Evolutionary conservation across 345 rosid species (phyloP).

Genomic region (Corchorus olitorius): DNA sequence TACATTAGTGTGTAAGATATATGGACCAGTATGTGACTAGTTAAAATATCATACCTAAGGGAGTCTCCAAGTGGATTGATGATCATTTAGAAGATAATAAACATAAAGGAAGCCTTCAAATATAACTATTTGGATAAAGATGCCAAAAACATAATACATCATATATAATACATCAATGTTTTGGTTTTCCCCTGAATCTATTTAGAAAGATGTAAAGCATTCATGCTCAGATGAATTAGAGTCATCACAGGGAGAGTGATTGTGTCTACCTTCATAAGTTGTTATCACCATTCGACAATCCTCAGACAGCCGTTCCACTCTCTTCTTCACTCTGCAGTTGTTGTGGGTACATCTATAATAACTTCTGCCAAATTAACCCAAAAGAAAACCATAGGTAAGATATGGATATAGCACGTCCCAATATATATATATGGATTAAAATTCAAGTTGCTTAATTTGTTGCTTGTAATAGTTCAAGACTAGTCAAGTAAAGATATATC

Average conservation of each 20-base stretch:
- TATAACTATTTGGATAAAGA: not conserved
- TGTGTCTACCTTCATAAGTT: slow-evolving; percentile 97
- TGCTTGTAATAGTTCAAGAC: not conserved
- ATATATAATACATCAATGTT: not conserved
- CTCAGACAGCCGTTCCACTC: slow-evolving; percentile 89
- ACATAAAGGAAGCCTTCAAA: not conserved
- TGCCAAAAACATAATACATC: slow-evolving; percentile 7
- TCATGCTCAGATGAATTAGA: slow-evolving; percentile 78
- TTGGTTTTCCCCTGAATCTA: slow-evolving; percentile 3
- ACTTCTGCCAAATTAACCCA: slow-evolving; percentile 51
- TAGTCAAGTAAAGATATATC: not conserved
- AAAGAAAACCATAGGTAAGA: slow-evolving; percentile 2
- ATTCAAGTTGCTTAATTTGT: not conserved
- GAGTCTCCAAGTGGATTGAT: slow-evolving; percentile 2
- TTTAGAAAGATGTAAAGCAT: slow-evolving; percentile 64
- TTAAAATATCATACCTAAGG: not conserved
- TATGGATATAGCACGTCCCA: too few relatives aligned
- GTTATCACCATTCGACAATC: slow-evolving; percentile 98
- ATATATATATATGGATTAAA: too few relatives aligned
- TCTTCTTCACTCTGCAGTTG: slow-evolving; percentile 94
- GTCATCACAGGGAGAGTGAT: slow-evolving; percentile 85
- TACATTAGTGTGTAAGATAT: not conserved
- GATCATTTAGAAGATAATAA: not conserved
- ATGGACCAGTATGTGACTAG: not conserved
- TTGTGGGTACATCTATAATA: slow-evolving; percentile 87